A percentile compares a stretch with the other conserved stretches of the same genome.
Evolutionary conservation across 2,329 filamentous ascomycete genomes (phyloP).

Genomic region (Aspergillus melleus): DNA sequence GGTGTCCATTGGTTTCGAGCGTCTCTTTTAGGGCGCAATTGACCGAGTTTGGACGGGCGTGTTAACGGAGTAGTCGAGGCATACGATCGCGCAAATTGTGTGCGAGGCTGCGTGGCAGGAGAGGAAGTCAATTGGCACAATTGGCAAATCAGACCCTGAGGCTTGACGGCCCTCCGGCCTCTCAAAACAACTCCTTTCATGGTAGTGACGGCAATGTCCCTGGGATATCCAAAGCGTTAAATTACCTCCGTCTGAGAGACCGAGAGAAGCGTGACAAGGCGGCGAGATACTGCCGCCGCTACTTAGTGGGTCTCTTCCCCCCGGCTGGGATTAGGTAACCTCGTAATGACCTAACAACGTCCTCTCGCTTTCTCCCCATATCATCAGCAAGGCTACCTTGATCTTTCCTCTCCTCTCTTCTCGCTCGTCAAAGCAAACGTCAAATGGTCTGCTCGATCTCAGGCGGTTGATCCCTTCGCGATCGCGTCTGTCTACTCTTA

Average conservation of each 20-base stretch:
- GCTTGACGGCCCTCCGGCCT: conserved; percentile 23
- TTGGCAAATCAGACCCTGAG: conserved; percentile 36
- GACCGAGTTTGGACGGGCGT: conserved; percentile 11
- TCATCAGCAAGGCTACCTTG: conserved; percentile 3
- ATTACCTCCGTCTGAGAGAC: background rate
- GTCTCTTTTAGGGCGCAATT: conserved; percentile 20
- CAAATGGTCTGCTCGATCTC: conserved; percentile 13
- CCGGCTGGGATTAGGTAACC: conserved; percentile 7
- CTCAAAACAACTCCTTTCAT: conserved; percentile 40
- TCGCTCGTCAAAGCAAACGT: conserved; percentile 15
- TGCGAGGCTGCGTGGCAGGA: conserved; percentile 16
- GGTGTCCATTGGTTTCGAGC: conserved; percentile 6
- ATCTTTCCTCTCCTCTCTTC: conserved; percentile 11
- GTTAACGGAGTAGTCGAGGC: conserved; percentile 14
- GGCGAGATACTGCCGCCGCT: conserved; percentile 28
- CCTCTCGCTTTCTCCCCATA: background rate
- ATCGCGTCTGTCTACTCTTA: conserved; percentile 4
- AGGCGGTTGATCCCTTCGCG: conserved; percentile 14
- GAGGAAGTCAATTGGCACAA: conserved; percentile 38
- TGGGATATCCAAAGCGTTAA: background rate
- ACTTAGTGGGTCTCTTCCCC: too few relatives aligned
- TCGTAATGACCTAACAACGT: background rate
- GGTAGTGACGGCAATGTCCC: conserved; percentile 10
- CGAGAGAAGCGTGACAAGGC: conserved; percentile 24
- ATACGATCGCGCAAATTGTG: conserved; percentile 24